A percentile compares a stretch with the other conserved stretches of the same genome.
These are phyloP conservation scores for Lasiosphaeria ovina DNA, from an alignment of 495 filamentous ascomycete genomes.

Conservation along the genomic window DNA sequence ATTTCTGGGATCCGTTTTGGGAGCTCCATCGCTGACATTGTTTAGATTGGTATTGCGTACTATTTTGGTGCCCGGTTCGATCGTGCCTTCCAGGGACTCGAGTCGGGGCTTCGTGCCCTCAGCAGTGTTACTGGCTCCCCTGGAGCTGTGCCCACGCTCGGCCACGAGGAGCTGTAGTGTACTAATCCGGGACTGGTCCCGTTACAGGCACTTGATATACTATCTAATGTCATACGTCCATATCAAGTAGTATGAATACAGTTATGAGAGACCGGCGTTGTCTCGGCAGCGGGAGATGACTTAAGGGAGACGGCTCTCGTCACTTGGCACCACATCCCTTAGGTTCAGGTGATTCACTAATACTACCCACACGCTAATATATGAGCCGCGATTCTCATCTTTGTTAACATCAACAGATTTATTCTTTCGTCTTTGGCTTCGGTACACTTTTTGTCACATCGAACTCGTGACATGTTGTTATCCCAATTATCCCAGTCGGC, in stretches of 20 bases:
- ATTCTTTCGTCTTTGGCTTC: neutral
- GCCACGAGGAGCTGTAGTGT: slow-evolving; percentile 44
- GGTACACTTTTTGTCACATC: too few species aligned
- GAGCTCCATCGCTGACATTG: slow-evolving; percentile 1
- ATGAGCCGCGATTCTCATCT: neutral
- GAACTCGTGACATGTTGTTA: neutral
- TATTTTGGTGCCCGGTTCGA: slow-evolving; percentile 62
- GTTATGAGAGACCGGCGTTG: slow-evolving; percentile 4
- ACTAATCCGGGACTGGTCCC: slow-evolving; percentile 4
- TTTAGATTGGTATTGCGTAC: slow-evolving; percentile 65
- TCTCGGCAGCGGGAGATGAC: neutral
- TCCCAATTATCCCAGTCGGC: neutral
- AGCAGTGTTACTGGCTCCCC: slow-evolving; percentile 14
- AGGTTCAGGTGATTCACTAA: neutral
- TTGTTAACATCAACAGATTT: neutral
- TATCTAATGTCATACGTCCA: neutral
- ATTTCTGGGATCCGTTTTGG: slow-evolving; percentile 5
- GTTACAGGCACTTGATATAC: slow-evolving; percentile 1
- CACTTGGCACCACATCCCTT: slow-evolving; percentile 1
- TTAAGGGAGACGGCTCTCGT: neutral
- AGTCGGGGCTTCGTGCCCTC: slow-evolving; percentile 19
- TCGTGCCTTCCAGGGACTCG: slow-evolving; percentile 38
- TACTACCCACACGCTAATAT: neutral
- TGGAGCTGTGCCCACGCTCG: slow-evolving; percentile 13
- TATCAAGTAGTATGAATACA: slow-evolving; percentile 4